Percentiles rank a stretch among this genome's conserved stretches.
phyloP scores from a whole-genome alignment of 257 asterid species.

The Solanum arcanum region DNA sequence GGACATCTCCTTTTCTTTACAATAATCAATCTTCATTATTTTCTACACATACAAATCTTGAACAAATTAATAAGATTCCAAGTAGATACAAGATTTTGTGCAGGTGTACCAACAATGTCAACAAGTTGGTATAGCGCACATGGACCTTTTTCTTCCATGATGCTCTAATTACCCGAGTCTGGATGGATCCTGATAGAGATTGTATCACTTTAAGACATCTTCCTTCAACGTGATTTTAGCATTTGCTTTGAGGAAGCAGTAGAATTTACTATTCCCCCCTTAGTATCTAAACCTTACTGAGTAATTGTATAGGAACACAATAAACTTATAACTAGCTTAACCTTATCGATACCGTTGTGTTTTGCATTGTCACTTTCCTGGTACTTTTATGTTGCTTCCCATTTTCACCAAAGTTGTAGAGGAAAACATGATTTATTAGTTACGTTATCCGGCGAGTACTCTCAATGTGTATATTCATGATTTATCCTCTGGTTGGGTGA shows the following conservation, averaged over 20 bases:
- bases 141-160: background rate
- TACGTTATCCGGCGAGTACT: background rate
- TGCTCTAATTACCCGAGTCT: background rate
- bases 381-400: background rate
- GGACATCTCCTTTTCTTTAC: background rate
- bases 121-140: background rate
- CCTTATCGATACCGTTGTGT: background rate
- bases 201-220: background rate
- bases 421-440: background rate
- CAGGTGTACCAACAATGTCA: background rate
- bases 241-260: background rate
- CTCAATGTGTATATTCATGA: background rate
- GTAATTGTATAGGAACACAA: background rate
- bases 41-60: background rate
- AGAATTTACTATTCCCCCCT: background rate
- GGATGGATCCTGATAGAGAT: background rate
- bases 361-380: background rate
- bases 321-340: background rate
- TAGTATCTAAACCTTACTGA: background rate
- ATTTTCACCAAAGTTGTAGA: background rate
- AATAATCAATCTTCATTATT: background rate
- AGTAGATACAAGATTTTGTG: background rate
- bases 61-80: background rate
- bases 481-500: background rate
- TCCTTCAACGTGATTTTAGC: background rate